These are phyloP conservation scores for Cucumis melo DNA, from an alignment of 306 rosid genomes.

Conservation along the genomic window DNA sequence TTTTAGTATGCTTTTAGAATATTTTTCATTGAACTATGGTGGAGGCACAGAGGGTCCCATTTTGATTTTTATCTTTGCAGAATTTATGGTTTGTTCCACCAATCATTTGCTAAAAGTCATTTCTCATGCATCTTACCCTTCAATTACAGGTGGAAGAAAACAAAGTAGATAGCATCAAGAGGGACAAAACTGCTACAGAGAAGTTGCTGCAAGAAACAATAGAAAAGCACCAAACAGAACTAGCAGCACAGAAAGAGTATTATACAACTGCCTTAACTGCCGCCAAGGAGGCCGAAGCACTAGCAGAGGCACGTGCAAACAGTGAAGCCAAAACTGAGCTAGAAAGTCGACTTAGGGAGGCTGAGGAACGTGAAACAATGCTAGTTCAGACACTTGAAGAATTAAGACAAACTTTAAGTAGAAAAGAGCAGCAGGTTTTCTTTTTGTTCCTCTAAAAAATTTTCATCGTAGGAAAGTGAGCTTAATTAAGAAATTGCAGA, in stretches of 20 bases:
- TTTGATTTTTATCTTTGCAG: neutral
- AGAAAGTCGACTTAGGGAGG: slow-evolving; percentile 77
- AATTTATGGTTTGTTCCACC: neutral
- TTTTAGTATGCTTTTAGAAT: neutral
- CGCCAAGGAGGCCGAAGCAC: slow-evolving; percentile 93
- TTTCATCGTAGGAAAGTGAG: neutral
- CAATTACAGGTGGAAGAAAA: slow-evolving; percentile 78
- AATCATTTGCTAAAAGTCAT: neutral
- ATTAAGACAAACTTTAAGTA: slow-evolving; percentile 83
- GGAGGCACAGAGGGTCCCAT: neutral
- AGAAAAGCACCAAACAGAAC: slow-evolving; percentile 85
- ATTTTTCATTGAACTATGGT: neutral
- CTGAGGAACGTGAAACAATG: slow-evolving; percentile 90
- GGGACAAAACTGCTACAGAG: slow-evolving; percentile 92
- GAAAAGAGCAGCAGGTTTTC: slow-evolving; percentile 91
- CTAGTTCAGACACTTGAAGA: slow-evolving; percentile 93
- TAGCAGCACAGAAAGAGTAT: slow-evolving; percentile 73
- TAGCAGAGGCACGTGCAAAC: slow-evolving; percentile 88
- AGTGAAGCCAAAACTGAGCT: slow-evolving; percentile 88
- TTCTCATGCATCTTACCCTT: slow-evolving; percentile 5
- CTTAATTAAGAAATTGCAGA: neutral
- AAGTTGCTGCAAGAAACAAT: slow-evolving; percentile 84
- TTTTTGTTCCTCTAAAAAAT: slow-evolving; percentile 4
- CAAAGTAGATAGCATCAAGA: slow-evolving; percentile 90
- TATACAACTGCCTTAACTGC: slow-evolving; percentile 77